phyloP scores from a whole-genome alignment of 1,284 basidiomycete genomes.

The Tilletia setariae region DNA sequence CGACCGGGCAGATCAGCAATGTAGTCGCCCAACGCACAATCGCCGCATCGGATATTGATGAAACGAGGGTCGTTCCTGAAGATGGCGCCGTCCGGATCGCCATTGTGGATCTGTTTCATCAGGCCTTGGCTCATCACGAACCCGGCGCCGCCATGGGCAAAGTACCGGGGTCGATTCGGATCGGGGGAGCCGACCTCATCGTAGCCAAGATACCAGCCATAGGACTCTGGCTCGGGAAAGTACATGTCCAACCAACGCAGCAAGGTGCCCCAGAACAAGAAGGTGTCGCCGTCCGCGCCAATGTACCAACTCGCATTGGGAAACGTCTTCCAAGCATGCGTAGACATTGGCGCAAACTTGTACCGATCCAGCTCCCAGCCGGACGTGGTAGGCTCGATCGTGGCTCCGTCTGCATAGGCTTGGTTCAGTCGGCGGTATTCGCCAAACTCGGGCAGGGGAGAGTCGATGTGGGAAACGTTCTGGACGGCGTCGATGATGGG shows the following conservation, averaged over 20 bases:
- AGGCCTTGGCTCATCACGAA: not conserved
- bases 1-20: not conserved
- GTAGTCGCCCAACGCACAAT: not conserved
- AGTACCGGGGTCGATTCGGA: not conserved
- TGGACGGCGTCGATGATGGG: not conserved
- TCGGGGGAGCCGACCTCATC: not conserved
- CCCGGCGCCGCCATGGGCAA: not conserved
- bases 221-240: not conserved
- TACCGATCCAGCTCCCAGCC: not conserved
- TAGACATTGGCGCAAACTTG: constrained; percentile 2
- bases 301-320: not conserved
- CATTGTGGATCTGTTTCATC: not conserved
- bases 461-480: not conserved
- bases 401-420: not conserved
- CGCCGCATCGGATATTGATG: not conserved
- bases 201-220: not conserved
- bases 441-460: not conserved
- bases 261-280: not conserved
- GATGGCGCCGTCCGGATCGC: not conserved
- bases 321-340: not conserved
- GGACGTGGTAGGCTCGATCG: not conserved
- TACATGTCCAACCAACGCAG: not conserved
- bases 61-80: not conserved
- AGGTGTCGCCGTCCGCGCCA: not conserved
- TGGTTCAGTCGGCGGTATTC: not conserved